phyloP scores from a whole-genome alignment of 306 rosid genomes.

The Fragaria ananassa region DNA sequence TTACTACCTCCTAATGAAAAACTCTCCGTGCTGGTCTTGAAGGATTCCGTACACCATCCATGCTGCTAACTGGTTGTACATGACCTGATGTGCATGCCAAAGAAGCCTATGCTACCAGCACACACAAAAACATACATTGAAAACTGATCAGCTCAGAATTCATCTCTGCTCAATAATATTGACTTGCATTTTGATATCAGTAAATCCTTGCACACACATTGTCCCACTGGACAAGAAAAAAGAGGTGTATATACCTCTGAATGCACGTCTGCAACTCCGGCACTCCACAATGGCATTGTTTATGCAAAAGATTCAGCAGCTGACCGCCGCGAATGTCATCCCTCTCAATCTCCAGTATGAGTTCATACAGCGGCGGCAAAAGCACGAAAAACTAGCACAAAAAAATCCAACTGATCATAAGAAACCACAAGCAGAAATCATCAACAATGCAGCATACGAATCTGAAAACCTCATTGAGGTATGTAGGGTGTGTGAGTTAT shows the following conservation, averaged over 20 bases:
- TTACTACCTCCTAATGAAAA: constrained; percentile 76
- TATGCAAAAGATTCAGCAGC: constrained; percentile 80
- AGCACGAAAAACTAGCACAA: constrained; percentile 68
- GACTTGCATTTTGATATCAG: neutral
- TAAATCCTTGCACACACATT: neutral
- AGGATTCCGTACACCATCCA: constrained; percentile 97
- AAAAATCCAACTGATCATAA: neutral
- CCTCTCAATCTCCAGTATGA: constrained; percentile 76
- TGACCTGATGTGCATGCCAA: constrained; percentile 96
- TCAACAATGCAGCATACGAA: neutral
- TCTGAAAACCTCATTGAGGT: neutral
- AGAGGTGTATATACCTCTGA: constrained; percentile 58
- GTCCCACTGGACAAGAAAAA: neutral
- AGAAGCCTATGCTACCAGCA: constrained; percentile 86
- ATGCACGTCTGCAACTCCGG: constrained; percentile 95
- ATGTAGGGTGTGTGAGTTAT: no score
- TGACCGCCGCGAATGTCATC: constrained; percentile 85
- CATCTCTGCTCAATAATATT: neutral
- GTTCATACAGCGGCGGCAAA: constrained; percentile 81
- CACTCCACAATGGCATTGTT: constrained; percentile 93
- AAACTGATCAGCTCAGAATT: constrained; percentile 21
- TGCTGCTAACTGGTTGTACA: constrained; percentile 93
- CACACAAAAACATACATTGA: constrained; percentile 14
- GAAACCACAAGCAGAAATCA: neutral
- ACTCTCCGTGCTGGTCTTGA: constrained; percentile 87